Evolutionary conservation across 2,329 filamentous ascomycete species (phyloP).

Genomic region (Orbilia oligospora): DNA sequence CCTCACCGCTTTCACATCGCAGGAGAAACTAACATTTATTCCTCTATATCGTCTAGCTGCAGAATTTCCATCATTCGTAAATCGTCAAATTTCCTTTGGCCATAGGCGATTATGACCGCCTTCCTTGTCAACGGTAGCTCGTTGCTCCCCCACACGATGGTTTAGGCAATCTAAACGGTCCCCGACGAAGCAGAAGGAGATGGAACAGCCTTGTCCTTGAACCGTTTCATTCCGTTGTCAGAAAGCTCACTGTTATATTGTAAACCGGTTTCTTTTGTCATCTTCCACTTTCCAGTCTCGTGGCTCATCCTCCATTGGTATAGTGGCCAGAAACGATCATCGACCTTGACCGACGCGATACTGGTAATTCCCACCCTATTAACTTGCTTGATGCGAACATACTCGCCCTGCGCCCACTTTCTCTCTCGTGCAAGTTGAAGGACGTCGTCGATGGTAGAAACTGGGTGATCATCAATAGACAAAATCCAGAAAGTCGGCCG

Average conservation of each 20-base stretch:
- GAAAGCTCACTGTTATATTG: constrained; percentile 45
- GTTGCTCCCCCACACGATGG: too few species aligned
- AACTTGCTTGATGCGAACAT: constrained; percentile 64
- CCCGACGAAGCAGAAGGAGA: neutral
- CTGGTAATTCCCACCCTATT: constrained; percentile 64
- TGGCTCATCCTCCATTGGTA: constrained; percentile 52
- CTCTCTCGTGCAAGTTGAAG: constrained; percentile 62
- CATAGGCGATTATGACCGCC: neutral
- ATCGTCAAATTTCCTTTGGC: neutral
- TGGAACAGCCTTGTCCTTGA: constrained; percentile 38
- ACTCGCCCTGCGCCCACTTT: constrained; percentile 64
- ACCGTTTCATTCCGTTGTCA: constrained; percentile 41
- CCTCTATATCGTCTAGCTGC: neutral
- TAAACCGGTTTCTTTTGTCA: constrained; percentile 56
- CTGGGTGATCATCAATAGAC: constrained; percentile 63
- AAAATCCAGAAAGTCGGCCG: constrained; percentile 64
- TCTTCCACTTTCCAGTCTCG: constrained; percentile 59
- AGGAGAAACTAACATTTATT: neutral
- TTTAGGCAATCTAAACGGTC: neutral
- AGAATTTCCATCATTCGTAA: constrained; percentile 3
- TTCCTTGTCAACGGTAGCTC: too few species aligned
- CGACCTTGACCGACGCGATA: constrained; percentile 64
- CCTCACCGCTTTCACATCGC: neutral
- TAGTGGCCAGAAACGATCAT: constrained; percentile 64
- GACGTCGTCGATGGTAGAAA: constrained; percentile 63